Conservation (phyloP, 2,329 filamentous ascomycete genomes). For the Penicillium griseofulvum region DNA sequence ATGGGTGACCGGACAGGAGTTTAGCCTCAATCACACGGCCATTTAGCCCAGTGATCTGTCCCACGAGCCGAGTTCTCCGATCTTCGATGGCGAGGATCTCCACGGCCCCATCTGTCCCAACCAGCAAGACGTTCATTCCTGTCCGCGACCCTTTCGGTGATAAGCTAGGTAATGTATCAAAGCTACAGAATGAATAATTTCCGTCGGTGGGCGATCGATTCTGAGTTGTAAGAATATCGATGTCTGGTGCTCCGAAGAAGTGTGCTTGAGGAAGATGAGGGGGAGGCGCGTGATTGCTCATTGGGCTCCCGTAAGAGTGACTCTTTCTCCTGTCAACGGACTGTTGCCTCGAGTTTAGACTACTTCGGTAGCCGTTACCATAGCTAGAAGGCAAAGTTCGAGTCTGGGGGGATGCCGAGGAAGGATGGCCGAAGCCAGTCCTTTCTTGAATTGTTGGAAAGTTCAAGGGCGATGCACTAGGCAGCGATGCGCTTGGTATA, state of each 20-base stretch:
- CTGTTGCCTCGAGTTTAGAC: conserved; percentile 36
- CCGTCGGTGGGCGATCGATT: conserved; percentile 39
- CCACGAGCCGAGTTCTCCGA: conserved; percentile 67
- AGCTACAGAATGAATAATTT: conserved; percentile 74
- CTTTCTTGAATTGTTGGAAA: conserved; percentile 39
- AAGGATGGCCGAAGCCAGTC: conserved; percentile 43
- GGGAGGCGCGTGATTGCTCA: conserved; percentile 50
- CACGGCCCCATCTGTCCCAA: conserved; percentile 76
- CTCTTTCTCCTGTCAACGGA: conserved; percentile 41
- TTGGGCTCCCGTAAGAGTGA: conserved; percentile 37
- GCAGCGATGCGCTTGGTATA: conserved; percentile 36
- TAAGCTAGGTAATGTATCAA: conserved; percentile 63
- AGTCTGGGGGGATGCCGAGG: conserved; percentile 44
- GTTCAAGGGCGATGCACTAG: conserved; percentile 40
- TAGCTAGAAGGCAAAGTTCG: conserved; percentile 45
- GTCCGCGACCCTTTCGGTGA: conserved; percentile 42
- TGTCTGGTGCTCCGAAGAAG: conserved; percentile 72
- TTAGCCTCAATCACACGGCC: conserved; percentile 81
- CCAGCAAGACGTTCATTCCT: conserved; percentile 65
- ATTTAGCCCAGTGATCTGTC: conserved; percentile 70
- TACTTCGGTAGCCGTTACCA: conserved; percentile 39
- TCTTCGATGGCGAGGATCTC: conserved; percentile 73
- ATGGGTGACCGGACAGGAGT: conserved; percentile 68
- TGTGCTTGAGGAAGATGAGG: conserved; percentile 74
- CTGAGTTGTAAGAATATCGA: conserved; percentile 56